Evolutionary conservation across 129 eudicot species (phyloP).

Genomic region (Helianthus tuberosus): DNA sequence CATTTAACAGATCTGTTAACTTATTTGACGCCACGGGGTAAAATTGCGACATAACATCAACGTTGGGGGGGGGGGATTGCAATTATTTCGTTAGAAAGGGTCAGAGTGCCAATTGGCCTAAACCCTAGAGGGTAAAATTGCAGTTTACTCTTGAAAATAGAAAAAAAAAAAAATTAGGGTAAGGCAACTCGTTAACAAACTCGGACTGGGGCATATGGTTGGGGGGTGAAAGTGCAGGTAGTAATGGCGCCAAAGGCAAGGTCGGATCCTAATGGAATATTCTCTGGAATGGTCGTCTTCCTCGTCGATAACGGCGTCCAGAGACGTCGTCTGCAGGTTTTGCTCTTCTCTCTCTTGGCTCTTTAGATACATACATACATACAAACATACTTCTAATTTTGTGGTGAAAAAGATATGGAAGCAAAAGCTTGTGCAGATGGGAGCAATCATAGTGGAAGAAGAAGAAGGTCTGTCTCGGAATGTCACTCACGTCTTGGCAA

Average conservation of each 20-base stretch:
- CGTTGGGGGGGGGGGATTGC: too few species aligned
- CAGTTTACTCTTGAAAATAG: too few species aligned
- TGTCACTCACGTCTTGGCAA: slow-evolving; percentile 72
- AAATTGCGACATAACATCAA: too few species aligned
- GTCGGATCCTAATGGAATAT: slow-evolving; percentile 75
- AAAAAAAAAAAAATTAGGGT: too few species aligned
- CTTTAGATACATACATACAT: not conserved
- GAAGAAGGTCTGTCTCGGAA: slow-evolving; percentile 51
- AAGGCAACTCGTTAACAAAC: not conserved
- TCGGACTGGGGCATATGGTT: slow-evolving; percentile 2
- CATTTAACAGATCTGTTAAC: too few species aligned
- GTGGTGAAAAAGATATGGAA: slow-evolving; percentile 80
- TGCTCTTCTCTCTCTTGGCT: not conserved
- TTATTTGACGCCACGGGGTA: too few species aligned
- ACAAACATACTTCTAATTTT: not conserved
- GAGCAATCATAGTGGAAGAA: slow-evolving; percentile 48
- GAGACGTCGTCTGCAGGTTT: slow-evolving; percentile 74
- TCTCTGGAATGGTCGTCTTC: slow-evolving; percentile 76
- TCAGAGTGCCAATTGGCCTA: too few species aligned
- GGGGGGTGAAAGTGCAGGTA: slow-evolving; percentile 2
- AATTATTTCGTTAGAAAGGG: too few species aligned
- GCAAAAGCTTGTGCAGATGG: slow-evolving; percentile 86
- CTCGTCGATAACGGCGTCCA: slow-evolving; percentile 66
- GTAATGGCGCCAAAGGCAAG: slow-evolving; percentile 78
- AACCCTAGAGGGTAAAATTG: too few species aligned